These are phyloP conservation scores for Penicillium lividum DNA, from an alignment of 495 filamentous ascomycete genomes.

Conservation along the genomic window DNA sequence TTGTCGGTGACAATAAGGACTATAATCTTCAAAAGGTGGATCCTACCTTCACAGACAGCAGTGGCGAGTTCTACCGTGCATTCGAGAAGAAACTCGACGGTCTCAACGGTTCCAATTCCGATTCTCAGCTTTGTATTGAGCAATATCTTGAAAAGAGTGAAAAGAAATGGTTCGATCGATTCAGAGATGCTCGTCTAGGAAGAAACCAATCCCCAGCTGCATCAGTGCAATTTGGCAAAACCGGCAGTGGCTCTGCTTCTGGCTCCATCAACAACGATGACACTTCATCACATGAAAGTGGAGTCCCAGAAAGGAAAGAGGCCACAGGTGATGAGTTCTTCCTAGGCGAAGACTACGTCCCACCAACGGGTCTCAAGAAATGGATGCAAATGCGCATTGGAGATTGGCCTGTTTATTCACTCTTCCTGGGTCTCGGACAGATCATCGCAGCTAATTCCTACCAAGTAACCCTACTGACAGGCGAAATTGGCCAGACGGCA, in stretches of 20 bases:
- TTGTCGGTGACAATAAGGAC: constrained; percentile 63
- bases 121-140: constrained; percentile 65
- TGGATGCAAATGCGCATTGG: constrained; percentile 49
- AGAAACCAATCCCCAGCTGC: constrained; percentile 48
- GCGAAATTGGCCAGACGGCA: constrained; percentile 61
- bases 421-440: constrained; percentile 66
- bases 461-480: constrained; percentile 69
- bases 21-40: constrained; percentile 68
- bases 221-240: constrained; percentile 40
- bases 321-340: constrained; percentile 54
- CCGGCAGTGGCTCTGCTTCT: constrained; percentile 30
- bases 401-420: constrained; percentile 74
- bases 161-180: constrained; percentile 69
- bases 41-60: constrained; percentile 70
- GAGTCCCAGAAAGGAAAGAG: constrained; percentile 27
- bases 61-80: constrained; percentile 58
- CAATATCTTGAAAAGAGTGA: constrained; percentile 67
- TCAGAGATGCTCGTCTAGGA: constrained; percentile 58
- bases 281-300: constrained; percentile 38
- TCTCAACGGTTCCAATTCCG: constrained; percentile 58
- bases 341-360: constrained; percentile 63
- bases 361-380: constrained; percentile 64
- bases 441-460: constrained; percentile 73
- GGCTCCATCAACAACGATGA: constrained; percentile 42
- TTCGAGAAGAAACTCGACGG: constrained; percentile 63